These are phyloP conservation scores for Aspergillus leporis DNA, from an alignment of 495 filamentous ascomycete species.

Conservation along the genomic window DNA sequence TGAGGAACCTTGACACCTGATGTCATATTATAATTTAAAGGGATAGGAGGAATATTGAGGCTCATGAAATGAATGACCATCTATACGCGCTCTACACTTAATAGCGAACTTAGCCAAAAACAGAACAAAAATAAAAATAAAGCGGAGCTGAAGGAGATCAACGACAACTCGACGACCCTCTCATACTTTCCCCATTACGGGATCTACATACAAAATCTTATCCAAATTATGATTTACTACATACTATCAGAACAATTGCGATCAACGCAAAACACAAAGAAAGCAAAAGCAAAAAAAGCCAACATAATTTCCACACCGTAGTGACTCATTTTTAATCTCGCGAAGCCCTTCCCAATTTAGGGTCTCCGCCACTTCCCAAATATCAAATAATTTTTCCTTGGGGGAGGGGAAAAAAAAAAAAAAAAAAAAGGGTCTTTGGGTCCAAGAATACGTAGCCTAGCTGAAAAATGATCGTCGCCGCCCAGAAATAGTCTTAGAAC, in stretches of 20 bases:
- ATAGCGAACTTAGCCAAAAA: neutral
- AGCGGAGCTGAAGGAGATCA: neutral
- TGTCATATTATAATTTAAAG: constrained; percentile 6
- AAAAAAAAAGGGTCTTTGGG: neutral
- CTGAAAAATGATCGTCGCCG: too few relatives aligned
- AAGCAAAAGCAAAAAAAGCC: neutral
- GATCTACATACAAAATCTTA: neutral
- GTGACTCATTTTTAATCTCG: neutral
- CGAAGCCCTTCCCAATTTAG: neutral
- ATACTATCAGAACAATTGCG: neutral
- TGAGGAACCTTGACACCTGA: constrained; percentile 14
- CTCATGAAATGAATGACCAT: constrained; percentile 1
- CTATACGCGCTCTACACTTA: neutral
- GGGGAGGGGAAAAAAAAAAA: neutral
- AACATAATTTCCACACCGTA: neutral
- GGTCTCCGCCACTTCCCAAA: neutral
- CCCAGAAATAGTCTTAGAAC: too few relatives aligned
- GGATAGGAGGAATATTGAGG: neutral
- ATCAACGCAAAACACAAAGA: neutral
- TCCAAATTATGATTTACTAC: neutral
- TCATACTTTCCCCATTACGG: neutral
- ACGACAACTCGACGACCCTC: neutral
- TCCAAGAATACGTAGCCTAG: too few relatives aligned
- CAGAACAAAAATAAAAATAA: neutral
- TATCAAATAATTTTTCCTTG: neutral